A percentile compares a stretch with the other conserved stretches of the same genome.
phyloP scores from a whole-genome alignment of 2,329 filamentous ascomycete genomes.

The Knoxdaviesia capensis region DNA sequence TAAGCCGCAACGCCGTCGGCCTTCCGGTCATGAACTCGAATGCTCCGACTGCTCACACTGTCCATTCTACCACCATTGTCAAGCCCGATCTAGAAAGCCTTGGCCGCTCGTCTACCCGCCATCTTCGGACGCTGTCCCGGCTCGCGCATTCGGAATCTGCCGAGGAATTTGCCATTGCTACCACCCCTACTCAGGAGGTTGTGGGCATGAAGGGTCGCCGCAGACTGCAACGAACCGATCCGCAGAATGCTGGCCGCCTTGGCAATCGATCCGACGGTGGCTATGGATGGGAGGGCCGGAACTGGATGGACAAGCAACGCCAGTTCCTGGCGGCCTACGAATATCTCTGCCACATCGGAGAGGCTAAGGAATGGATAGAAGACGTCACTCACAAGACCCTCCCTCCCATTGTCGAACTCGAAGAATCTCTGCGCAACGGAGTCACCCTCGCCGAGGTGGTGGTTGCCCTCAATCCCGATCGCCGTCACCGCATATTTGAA shows the following conservation, averaged over 20 bases:
- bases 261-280: constrained; percentile 23
- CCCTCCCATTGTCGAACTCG: constrained; percentile 79
- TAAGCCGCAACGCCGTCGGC: constrained; percentile 16
- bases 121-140: constrained; percentile 71
- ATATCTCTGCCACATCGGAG: constrained; percentile 95
- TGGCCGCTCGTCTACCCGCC: constrained; percentile 73
- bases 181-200: constrained; percentile 63
- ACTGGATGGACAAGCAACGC: constrained; percentile 98
- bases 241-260: constrained; percentile 11
- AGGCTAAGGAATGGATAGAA: constrained; percentile 98
- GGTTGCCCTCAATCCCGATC: constrained; percentile 63
- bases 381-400: constrained; percentile 68
- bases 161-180: constrained; percentile 59
- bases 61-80: constrained; percentile 24
- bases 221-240: constrained; percentile 51
- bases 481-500: constrained; percentile 64
- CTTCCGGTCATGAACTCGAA: constrained; percentile 5
- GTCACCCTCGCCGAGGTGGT: constrained; percentile 91
- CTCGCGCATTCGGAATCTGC: constrained; percentile 55
- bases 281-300: constrained; percentile 61
- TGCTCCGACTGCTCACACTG: constrained; percentile 7
- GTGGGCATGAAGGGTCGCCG: constrained; percentile 70
- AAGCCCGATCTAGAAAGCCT: constrained; percentile 62
- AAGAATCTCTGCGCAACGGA: constrained; percentile 80
- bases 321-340: constrained; percentile 95